Conservation (phyloP, 1,284 basidiomycete species). For the Boletus smithii region DNA sequence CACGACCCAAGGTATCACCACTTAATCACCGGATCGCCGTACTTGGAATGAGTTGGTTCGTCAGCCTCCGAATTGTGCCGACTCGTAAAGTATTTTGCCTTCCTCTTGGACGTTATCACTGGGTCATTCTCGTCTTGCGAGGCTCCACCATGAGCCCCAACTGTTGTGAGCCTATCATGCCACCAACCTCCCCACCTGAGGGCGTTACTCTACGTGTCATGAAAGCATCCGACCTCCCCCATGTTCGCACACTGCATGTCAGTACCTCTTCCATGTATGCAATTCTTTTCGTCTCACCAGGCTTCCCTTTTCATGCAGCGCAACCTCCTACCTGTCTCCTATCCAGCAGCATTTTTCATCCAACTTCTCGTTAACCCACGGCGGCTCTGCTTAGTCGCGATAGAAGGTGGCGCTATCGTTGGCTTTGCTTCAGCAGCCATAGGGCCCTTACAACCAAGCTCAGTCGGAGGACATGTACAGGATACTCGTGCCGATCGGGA, state of each 20-base stretch:
- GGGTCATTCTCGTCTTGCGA: background rate
- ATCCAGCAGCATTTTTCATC: slow-evolving; percentile 51
- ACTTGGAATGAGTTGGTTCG: too few species aligned
- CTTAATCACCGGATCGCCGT: too few species aligned
- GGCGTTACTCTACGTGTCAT: slow-evolving; percentile 31
- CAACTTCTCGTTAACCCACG: slow-evolving; percentile 49
- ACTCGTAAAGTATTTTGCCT: too few species aligned
- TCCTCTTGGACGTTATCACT: background rate
- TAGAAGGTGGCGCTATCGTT: slow-evolving; percentile 35
- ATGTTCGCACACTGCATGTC: slow-evolving; percentile 47
- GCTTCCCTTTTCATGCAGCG: slow-evolving; percentile 27
- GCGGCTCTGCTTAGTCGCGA: slow-evolving; percentile 50
- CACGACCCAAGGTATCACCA: too few species aligned
- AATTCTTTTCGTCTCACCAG: slow-evolving; percentile 3
- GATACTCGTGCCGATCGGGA: slow-evolving; percentile 4
- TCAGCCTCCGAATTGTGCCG: too few species aligned
- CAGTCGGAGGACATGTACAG: background rate
- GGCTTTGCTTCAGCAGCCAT: slow-evolving; percentile 51
- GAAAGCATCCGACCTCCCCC: slow-evolving; percentile 39
- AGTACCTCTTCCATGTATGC: slow-evolving; percentile 15
- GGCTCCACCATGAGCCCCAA: slow-evolving; percentile 13
- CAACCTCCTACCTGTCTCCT: slow-evolving; percentile 43
- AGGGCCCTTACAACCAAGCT: slow-evolving; percentile 26
- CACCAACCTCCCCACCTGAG: slow-evolving; percentile 7
- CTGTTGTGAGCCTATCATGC: background rate